Percentiles rank a stretch among this genome's conserved stretches.
These are phyloP conservation scores for Candida arabinofermentans DNA, from an alignment of 805 yeast species.

Conservation along the genomic window DNA sequence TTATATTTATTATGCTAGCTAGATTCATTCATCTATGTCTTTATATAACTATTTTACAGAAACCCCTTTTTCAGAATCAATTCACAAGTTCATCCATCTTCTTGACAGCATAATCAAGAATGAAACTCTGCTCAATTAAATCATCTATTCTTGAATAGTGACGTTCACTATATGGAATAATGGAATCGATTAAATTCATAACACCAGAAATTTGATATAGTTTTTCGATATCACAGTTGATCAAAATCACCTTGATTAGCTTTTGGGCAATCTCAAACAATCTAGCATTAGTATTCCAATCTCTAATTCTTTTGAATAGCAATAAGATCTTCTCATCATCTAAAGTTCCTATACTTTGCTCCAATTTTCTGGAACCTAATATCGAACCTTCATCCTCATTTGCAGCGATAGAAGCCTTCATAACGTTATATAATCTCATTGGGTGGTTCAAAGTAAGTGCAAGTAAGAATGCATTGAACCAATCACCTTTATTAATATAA, in stretches of 20 bases:
- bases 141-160: constrained; percentile 76
- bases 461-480: constrained; percentile 83
- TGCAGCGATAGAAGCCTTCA: constrained; percentile 56
- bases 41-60: too few species aligned
- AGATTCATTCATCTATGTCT: too few species aligned
- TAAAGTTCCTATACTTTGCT: constrained; percentile 54
- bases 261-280: constrained; percentile 80
- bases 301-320: constrained; percentile 74
- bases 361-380: constrained; percentile 59
- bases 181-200: constrained; percentile 62
- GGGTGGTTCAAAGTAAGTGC: constrained; percentile 90
- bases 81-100: constrained; percentile 55
- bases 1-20: too few species aligned
- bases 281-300: constrained; percentile 91
- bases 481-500: constrained; percentile 64
- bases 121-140: constrained; percentile 78
- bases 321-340: constrained; percentile 54
- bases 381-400: constrained; percentile 45
- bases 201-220: constrained; percentile 65
- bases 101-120: constrained; percentile 77
- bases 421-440: constrained; percentile 75
- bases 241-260: constrained; percentile 61
- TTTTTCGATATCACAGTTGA: constrained; percentile 48
- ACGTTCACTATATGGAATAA: constrained; percentile 85
- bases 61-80: background rate